Conservation (phyloP, 108 stramenopile species). For the Pseudonitzschia multiseries region DNA sequence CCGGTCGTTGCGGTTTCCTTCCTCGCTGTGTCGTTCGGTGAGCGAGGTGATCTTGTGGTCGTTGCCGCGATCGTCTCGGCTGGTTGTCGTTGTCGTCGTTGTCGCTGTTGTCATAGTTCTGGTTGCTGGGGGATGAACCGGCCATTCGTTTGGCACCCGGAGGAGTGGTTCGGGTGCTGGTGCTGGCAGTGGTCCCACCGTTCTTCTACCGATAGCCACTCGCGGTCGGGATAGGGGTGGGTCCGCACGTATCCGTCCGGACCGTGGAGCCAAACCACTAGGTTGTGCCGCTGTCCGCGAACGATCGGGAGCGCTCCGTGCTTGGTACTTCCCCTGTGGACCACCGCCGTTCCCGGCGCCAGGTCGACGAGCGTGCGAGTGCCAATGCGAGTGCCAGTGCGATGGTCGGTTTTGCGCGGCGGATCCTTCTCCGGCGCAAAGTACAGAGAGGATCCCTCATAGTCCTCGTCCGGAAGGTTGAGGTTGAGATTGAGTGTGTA, state of each 20-base stretch:
- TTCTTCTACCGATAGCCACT: slow-evolving; percentile 14
- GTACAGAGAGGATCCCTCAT: slow-evolving; percentile 42
- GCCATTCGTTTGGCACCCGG: no score
- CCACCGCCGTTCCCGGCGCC: slow-evolving; percentile 56
- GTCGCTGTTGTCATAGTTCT: no score
- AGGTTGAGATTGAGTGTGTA: slow-evolving; percentile 66
- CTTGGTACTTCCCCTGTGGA: slow-evolving; percentile 49
- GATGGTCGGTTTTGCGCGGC: slow-evolving; percentile 1
- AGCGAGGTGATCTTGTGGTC: no score
- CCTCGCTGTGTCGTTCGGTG: no score
- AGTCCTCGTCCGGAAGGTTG: slow-evolving; percentile 51
- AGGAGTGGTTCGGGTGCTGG: no score
- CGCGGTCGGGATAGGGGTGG: slow-evolving; percentile 15
- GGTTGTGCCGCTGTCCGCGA: slow-evolving; percentile 41
- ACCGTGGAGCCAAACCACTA: slow-evolving; percentile 64
- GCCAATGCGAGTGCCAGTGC: background rate
- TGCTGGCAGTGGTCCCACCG: no score
- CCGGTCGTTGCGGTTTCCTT: no score
- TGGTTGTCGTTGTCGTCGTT: no score
- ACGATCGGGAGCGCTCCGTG: slow-evolving; percentile 51
- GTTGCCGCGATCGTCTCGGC: no score
- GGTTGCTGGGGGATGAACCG: no score
- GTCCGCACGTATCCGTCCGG: slow-evolving; percentile 27
- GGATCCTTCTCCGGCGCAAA: slow-evolving; percentile 27
- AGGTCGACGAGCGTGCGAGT: slow-evolving; percentile 1